A percentile compares a stretch with the other conserved stretches of the same genome.
Evolutionary conservation across 2,329 filamentous ascomycete species (phyloP).

Genomic region (Phaeoacremonium minimum): DNA sequence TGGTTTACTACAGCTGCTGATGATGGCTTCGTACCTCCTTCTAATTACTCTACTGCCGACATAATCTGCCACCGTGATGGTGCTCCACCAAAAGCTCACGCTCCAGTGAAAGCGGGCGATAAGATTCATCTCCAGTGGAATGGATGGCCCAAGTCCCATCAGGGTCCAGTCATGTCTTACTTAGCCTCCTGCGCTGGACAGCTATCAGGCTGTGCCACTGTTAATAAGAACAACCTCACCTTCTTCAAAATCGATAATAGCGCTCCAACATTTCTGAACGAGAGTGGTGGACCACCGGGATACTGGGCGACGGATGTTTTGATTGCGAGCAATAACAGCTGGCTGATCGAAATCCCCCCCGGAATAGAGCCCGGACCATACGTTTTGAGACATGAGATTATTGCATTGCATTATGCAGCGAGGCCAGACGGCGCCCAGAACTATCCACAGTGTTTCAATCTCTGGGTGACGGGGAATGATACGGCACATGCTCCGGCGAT

Average conservation of each 20-base stretch:
- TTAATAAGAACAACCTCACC: constrained; percentile 30
- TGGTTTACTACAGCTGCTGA: constrained; percentile 49
- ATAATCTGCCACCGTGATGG: constrained; percentile 61
- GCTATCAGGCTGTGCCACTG: constrained; percentile 28
- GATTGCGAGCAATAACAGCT: constrained; percentile 49
- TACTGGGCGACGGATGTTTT: constrained; percentile 39
- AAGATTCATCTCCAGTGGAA: constrained; percentile 57
- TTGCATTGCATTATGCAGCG: constrained; percentile 29
- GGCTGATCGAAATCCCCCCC: constrained; percentile 38
- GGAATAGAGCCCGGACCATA: constrained; percentile 41
- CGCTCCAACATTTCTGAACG: constrained; percentile 21
- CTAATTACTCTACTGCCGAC: constrained; percentile 39
- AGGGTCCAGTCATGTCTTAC: constrained; percentile 35
- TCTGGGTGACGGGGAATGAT: constrained; percentile 15
- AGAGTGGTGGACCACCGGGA: constrained; percentile 12
- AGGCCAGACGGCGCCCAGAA: constrained; percentile 19
- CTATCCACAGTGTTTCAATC: constrained; percentile 23
- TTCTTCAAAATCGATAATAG: constrained; percentile 40
- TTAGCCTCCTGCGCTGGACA: constrained; percentile 27
- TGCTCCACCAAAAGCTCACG: constrained; percentile 42
- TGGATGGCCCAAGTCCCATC: constrained; percentile 51
- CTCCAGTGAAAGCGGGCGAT: constrained; percentile 52
- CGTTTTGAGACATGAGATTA: constrained; percentile 48
- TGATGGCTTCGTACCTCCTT: constrained; percentile 46
- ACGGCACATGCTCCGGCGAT: neutral